Evolutionary conservation across 2,329 filamentous ascomycete species (phyloP).

Genomic region (Trichoderma sp.): DNA sequence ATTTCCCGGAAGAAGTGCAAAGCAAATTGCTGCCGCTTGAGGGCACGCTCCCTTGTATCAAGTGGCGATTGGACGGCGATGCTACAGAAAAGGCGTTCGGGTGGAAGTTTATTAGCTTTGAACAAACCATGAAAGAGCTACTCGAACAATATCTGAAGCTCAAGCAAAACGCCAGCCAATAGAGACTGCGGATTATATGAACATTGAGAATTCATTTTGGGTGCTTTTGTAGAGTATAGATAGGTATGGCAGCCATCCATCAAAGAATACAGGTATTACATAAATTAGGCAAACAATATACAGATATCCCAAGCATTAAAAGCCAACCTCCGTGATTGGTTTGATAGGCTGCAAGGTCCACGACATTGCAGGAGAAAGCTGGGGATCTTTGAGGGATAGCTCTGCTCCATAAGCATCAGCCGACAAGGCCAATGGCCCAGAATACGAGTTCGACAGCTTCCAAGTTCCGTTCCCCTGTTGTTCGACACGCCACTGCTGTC

Average conservation of each 20-base stretch:
- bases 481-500: not conserved
- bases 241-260: not conserved
- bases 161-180: not conserved
- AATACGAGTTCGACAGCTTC: not conserved
- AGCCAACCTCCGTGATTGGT: not conserved
- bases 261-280: not conserved
- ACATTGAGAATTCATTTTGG: not conserved
- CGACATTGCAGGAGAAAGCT: not conserved
- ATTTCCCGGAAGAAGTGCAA: conserved; percentile 17
- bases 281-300: not conserved
- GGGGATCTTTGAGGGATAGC: not conserved
- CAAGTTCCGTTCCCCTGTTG: not conserved
- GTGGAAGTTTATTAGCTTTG: conserved; percentile 21
- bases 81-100: conserved; percentile 12
- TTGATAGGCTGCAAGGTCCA: not conserved
- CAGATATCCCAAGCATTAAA: not conserved
- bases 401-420: not conserved
- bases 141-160: conserved; percentile 19
- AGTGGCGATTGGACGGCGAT: conserved; percentile 14
- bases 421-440: not conserved
- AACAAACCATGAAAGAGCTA: conserved; percentile 19
- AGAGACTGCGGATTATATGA: not conserved
- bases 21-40: conserved; percentile 4
- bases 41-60: conserved; percentile 14
- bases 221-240: not conserved